A percentile compares a stretch with the other conserved stretches of the same genome.
Conservation (phyloP, 805 yeast species). For the Cephaloascus albidus region DNA sequence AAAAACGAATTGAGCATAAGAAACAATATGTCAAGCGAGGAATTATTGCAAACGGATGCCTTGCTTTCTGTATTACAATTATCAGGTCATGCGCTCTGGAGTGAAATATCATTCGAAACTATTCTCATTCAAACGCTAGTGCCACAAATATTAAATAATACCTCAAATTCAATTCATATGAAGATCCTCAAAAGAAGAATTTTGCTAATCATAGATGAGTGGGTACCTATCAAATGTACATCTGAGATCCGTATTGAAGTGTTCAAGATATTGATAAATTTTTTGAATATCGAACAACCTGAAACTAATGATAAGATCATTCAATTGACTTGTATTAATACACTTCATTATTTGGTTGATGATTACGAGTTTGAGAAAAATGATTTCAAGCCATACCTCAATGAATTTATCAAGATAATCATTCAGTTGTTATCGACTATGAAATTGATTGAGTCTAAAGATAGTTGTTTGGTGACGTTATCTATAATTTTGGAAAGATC, state of each 20-base stretch:
- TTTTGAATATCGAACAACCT: slow-evolving; percentile 29
- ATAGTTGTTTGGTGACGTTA: slow-evolving; percentile 62
- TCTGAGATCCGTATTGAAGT: slow-evolving; percentile 46
- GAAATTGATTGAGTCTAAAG: slow-evolving; percentile 62
- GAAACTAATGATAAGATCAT: slow-evolving; percentile 69
- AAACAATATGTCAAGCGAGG: slow-evolving; percentile 21
- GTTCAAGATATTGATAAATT: slow-evolving; percentile 44
- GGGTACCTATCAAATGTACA: slow-evolving; percentile 65
- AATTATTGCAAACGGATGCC: slow-evolving; percentile 67
- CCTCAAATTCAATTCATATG: slow-evolving; percentile 33
- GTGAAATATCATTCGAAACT: slow-evolving; percentile 59
- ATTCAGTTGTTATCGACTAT: slow-evolving; percentile 41
- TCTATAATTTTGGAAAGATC: slow-evolving; percentile 53
- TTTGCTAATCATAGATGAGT: slow-evolving; percentile 68
- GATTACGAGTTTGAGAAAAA: slow-evolving; percentile 80
- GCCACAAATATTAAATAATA: slow-evolving; percentile 50
- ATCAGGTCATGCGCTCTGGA: slow-evolving; percentile 57
- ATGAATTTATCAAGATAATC: slow-evolving; percentile 37
- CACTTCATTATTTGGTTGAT: slow-evolving; percentile 60
- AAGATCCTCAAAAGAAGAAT: slow-evolving; percentile 69
- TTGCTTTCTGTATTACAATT: slow-evolving; percentile 77
- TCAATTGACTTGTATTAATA: slow-evolving; percentile 60
- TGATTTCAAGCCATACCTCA: slow-evolving; percentile 58
- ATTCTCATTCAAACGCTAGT: slow-evolving; percentile 49
- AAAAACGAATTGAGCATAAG: slow-evolving; percentile 22